Conservation (phyloP, 768 basidiomycete species). For the Lactifluus piperatus region DNA sequence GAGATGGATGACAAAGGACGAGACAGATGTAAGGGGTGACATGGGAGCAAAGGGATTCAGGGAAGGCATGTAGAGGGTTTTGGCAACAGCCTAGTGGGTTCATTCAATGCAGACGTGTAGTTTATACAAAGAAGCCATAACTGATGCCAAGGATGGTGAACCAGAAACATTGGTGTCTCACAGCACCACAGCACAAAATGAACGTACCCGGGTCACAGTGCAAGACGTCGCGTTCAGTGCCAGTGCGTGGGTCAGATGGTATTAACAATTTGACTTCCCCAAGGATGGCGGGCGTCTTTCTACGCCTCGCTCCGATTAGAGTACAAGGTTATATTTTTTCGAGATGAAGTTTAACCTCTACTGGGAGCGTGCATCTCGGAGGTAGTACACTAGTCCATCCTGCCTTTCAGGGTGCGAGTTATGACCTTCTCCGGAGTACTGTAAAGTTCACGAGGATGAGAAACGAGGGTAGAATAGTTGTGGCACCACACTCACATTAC, state of each 20-base stretch:
- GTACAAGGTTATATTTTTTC: slow-evolving; percentile 1
- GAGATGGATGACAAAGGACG: too few species aligned
- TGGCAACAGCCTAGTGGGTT: too few species aligned
- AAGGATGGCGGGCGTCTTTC: not conserved
- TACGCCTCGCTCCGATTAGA: not conserved
- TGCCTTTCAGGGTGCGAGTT: slow-evolving; percentile 78
- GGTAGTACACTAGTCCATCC: slow-evolving; percentile 67
- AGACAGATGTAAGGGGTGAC: too few species aligned
- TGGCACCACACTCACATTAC: slow-evolving; percentile 61
- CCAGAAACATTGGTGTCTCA: too few species aligned
- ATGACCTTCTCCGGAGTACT: slow-evolving; percentile 70
- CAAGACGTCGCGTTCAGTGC: too few species aligned
- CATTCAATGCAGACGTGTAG: too few species aligned
- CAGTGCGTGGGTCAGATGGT: not conserved
- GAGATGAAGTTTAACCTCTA: not conserved
- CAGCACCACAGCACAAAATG: too few species aligned
- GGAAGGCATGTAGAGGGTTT: too few species aligned
- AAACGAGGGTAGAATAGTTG: not conserved
- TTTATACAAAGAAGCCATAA: too few species aligned
- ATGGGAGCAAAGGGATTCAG: too few species aligned
- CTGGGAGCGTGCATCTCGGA: not conserved
- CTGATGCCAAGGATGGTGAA: too few species aligned
- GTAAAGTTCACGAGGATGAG: slow-evolving; percentile 15
- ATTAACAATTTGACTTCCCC: not conserved
- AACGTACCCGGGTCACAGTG: too few species aligned